Base-by-base conservation (phyloP, 2,329 filamentous ascomycete genomes). In the Microthyrium microscopicum region DNA sequence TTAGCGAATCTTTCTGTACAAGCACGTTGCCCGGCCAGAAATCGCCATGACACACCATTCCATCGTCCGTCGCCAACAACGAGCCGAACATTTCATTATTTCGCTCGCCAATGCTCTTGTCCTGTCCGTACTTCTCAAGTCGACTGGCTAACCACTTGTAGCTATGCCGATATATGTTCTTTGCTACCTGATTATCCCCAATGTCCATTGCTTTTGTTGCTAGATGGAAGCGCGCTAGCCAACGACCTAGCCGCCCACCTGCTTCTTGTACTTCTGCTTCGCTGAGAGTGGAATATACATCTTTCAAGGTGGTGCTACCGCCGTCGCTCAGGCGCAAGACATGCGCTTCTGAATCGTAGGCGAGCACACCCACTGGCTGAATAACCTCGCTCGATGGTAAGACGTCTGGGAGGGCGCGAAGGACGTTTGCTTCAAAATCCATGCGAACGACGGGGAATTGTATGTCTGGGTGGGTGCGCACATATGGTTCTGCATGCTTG, bases 11-110 rank as follows among this genome's bases (percentile, higher is more conserved):
- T 37, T 5, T 9, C 26, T 12, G 8, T 5, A 56, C 42, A 5
- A 56, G 39, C 1, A 56, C 42, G 20, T 57, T 56, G 0, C 51
- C 52, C 2, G 53, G 49, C 53, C 53, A 56, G 35, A 55, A 56
- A 31, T 56, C 52, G 16, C 54, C 54, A 29, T 56, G 52, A 22
- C 52, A 55, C 1, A 56, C 29, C 24, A 46, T 50, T 26, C 48
- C 52, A 24, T 51, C 40, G 9, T 55, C 53, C 3, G 29, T 41
- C 5, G 29, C 33, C 3, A 55, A 40, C 5, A 41, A 26, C 5
- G 39, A 38, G 2, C 51, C 53, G 15, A 46, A 56, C 5, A 39
- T 29, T 9, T 45, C 45, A 29, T 53, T 43, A 33, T 53, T 40
- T 2, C 31, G 34, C 7, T 44, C 33, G 3, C 41, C 52, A 11